These are phyloP conservation scores for Trifolium repens DNA, from an alignment of 306 rosid genomes.

Conservation along the genomic window DNA sequence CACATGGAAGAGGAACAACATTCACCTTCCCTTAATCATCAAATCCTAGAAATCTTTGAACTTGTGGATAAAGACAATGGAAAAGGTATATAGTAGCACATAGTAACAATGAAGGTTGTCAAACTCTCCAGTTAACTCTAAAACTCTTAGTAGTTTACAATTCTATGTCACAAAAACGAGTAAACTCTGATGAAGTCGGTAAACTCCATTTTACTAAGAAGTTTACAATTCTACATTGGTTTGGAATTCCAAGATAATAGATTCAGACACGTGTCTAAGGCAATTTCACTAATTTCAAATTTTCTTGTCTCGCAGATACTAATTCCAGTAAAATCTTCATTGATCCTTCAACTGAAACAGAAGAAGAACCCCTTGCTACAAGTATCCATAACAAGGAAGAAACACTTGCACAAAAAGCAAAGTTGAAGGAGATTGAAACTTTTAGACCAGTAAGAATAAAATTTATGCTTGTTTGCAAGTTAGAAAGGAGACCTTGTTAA, in stretches of 20 bases:
- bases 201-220: not conserved
- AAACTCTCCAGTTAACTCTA: not conserved
- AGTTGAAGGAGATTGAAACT: not conserved
- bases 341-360: conserved; percentile 12
- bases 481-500: not conserved
- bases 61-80: not conserved
- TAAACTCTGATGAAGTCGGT: not conserved
- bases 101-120: not conserved
- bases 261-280: not conserved
- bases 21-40: conserved; percentile 17
- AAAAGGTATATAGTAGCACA: conserved; percentile 10
- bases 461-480: not conserved
- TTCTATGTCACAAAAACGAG: not conserved
- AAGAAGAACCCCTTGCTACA: not conserved
- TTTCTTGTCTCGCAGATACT: conserved; percentile 26
- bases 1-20: conserved; percentile 26
- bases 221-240: not conserved
- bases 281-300: conserved; percentile 11
- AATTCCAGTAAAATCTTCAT: not conserved
- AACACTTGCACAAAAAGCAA: not conserved
- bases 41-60: conserved; percentile 15
- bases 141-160: not conserved
- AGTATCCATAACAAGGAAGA: conserved; percentile 7
- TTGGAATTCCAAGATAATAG: conserved; percentile 11
- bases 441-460: conserved; percentile 21